These are phyloP conservation scores for Fusarium sp. DNA, from an alignment of 2,329 filamentous ascomycete genomes.

Conservation along the genomic window DNA sequence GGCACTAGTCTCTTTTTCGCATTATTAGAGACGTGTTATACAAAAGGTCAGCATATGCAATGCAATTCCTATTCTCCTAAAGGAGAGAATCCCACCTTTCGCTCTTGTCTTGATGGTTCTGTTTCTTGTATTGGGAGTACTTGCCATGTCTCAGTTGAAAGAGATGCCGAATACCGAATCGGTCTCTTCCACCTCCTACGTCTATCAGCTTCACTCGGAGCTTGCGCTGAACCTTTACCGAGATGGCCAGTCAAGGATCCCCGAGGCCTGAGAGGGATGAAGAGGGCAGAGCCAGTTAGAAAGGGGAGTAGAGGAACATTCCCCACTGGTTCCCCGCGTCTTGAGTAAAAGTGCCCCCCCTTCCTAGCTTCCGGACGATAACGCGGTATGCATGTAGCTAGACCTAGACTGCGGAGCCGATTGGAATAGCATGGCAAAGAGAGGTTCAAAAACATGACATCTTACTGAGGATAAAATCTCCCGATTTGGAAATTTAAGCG, in stretches of 20 bases:
- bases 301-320: not conserved
- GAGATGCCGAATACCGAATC: not conserved
- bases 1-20: not conserved
- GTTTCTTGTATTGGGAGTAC: not conserved
- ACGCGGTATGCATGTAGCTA: not conserved
- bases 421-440: too few relatives aligned
- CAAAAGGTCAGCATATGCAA: accelerated
- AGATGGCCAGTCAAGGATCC: not conserved
- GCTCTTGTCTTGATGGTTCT: not conserved
- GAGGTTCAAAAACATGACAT: not conserved
- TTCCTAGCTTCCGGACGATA: not conserved
- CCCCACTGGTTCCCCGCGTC: not conserved
- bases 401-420: not conserved
- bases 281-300: not conserved
- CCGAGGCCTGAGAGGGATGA: not conserved
- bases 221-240: not conserved
- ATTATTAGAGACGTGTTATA: not conserved
- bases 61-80: not conserved
- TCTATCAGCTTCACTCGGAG: accelerated
- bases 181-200: not conserved
- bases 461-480: not conserved
- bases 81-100: not conserved
- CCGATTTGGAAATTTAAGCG: not conserved
- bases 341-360: not conserved
- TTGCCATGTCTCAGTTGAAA: not conserved